Evolutionary conservation across 2,329 filamentous ascomycete species (phyloP).

Genomic region (Arthrobotrys pseudoclavata): DNA sequence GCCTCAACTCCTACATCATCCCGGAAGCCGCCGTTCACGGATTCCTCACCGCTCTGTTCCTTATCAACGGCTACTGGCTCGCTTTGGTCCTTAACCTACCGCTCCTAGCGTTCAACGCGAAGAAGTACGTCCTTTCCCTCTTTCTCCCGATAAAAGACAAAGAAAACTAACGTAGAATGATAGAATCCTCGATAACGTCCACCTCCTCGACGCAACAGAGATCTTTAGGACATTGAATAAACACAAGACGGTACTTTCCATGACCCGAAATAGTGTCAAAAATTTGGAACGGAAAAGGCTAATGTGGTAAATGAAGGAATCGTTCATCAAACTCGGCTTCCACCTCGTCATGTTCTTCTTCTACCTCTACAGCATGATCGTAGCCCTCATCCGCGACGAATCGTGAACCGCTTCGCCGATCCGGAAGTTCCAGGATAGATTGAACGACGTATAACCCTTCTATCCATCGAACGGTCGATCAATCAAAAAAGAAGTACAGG

Average conservation of each 20-base stretch:
- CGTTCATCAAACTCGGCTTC: conserved; percentile 98
- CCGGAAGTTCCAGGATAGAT: conserved; percentile 58
- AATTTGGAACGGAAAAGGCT: not conserved
- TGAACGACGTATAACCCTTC: conserved; percentile 32
- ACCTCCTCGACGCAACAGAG: conserved; percentile 96
- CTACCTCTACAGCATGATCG: conserved; percentile 99
- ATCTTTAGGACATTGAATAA: conserved; percentile 99
- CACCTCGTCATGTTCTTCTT: conserved; percentile 99
- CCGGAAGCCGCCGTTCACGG: conserved; percentile 98
- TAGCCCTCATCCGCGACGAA: conserved; percentile 81
- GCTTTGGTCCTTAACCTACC: conserved; percentile 92
- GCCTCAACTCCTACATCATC: conserved; percentile 99
- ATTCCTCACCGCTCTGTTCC: conserved; percentile 93
- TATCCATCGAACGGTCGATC: not conserved
- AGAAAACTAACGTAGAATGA: conserved; percentile 22
- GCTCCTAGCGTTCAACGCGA: conserved; percentile 90
- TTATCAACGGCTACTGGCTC: conserved; percentile 99
- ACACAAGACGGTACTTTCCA: conserved; percentile 83
- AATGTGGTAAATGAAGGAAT: conserved; percentile 76
- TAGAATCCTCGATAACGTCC: conserved; percentile 97
- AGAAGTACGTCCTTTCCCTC: conserved; percentile 80
- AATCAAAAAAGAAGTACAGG: conserved; percentile 1
- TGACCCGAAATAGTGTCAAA: too few species aligned
- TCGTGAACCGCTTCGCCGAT: conserved; percentile 60
- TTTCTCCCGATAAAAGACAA: not conserved